Conservation (phyloP, 805 yeast species). For the Starmerella kuoi region DNA sequence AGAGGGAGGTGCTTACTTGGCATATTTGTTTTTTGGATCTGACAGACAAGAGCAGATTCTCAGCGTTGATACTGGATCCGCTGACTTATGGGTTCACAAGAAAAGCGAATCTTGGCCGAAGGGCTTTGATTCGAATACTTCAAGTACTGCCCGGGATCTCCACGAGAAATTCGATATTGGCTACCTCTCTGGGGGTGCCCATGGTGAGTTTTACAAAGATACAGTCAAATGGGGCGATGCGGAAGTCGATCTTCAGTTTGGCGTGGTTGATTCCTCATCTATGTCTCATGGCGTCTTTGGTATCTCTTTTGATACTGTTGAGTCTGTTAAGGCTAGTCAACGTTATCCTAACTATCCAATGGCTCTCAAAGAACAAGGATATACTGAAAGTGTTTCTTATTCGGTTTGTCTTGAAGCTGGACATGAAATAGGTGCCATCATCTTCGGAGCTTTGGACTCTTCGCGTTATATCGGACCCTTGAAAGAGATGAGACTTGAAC, state of each 20-base stretch:
- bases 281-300: neutral
- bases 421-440: slow-evolving; percentile 15
- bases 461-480: slow-evolving; percentile 43
- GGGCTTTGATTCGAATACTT: neutral
- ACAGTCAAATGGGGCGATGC: neutral
- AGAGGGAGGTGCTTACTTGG: no score
- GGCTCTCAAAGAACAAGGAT: slow-evolving; percentile 31
- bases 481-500: slow-evolving; percentile 2
- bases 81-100: neutral
- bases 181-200: neutral
- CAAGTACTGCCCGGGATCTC: neutral
- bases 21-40: no score
- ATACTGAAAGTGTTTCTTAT: slow-evolving; percentile 33
- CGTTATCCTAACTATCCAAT: slow-evolving; percentile 29
- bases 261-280: neutral
- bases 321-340: neutral
- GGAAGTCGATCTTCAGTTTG: neutral
- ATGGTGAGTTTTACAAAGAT: neutral
- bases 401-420: slow-evolving; percentile 35
- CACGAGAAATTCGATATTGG: neutral
- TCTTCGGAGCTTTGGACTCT: slow-evolving; percentile 60
- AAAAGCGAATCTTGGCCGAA: neutral
- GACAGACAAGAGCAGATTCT: neutral
- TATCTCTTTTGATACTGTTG: neutral
- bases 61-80: neutral